These are phyloP conservation scores for Pseudonitzschia pungens DNA, from an alignment of 108 stramenopile species.

Conservation along the genomic window DNA sequence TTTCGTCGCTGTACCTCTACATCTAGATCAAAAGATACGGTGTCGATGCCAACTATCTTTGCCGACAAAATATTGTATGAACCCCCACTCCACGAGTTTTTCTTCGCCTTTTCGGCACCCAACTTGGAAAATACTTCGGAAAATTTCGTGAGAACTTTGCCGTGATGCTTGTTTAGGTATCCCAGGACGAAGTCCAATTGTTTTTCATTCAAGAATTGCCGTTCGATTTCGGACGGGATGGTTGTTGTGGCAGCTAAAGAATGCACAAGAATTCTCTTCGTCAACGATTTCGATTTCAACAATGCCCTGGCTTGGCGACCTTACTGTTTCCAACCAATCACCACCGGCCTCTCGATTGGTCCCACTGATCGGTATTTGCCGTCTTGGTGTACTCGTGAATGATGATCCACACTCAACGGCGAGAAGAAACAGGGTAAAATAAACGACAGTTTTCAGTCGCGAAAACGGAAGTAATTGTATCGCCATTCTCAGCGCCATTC, in stretches of 20 bases:
- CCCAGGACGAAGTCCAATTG: constrained; percentile 53
- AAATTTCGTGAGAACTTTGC: constrained; percentile 52
- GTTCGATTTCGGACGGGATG: constrained; percentile 7
- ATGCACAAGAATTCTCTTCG: not conserved
- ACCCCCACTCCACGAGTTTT: constrained; percentile 73
- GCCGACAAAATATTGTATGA: constrained; percentile 59
- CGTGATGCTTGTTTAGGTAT: constrained; percentile 82
- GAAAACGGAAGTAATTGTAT: not conserved
- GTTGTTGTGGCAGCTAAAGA: not conserved
- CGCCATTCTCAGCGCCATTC: not conserved
- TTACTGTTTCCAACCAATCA: not conserved
- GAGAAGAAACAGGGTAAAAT: not conserved
- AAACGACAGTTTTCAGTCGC: not conserved
- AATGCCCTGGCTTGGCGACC: not conserved
- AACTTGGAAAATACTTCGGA: constrained; percentile 66
- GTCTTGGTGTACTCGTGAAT: not conserved
- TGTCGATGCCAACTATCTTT: constrained; percentile 50
- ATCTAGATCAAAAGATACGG: constrained; percentile 39
- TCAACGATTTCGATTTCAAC: not conserved
- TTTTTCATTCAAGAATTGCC: not conserved
- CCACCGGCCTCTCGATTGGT: not conserved
- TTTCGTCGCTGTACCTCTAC: constrained; percentile 39
- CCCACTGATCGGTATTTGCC: not conserved
- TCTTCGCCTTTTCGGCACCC: constrained; percentile 53
- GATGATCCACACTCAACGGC: not conserved